Percentiles rank a stretch among this genome's conserved stretches.
These are phyloP conservation scores for Geranomyces michiganensis DNA, from an alignment of 192 early-diverging fungal species.

Conservation along the genomic window DNA sequence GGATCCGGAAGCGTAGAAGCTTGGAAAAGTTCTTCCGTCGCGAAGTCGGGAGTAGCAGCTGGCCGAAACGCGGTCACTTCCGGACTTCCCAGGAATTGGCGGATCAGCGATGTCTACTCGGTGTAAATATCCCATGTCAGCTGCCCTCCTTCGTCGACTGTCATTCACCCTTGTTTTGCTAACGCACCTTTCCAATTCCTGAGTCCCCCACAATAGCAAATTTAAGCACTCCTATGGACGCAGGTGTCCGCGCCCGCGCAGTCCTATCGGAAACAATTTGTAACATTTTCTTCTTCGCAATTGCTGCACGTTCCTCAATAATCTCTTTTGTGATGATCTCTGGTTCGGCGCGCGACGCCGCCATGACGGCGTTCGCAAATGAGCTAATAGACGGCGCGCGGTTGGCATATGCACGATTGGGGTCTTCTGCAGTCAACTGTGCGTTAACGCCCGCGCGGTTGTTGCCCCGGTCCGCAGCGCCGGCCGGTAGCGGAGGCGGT, in stretches of 20 bases:
- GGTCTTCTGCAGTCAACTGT: not conserved
- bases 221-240: conserved; percentile 44
- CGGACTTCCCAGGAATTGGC: conserved; percentile 25
- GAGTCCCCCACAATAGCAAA: conserved; percentile 47
- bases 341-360: not conserved
- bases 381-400: not conserved
- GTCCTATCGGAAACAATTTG: not conserved
- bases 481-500: not conserved
- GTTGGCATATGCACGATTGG: not conserved
- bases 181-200: conserved; percentile 53
- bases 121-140: too few species aligned
- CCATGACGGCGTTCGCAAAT: conserved; percentile 6
- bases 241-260: conserved; percentile 26
- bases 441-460: not conserved
- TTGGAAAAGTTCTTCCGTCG: conserved; percentile 10
- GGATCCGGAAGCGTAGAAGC: conserved; percentile 35
- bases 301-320: conserved; percentile 6
- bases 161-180: too few species aligned
- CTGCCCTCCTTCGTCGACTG: too few species aligned
- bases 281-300: conserved; percentile 11
- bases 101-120: conserved; percentile 41
- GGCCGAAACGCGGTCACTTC: conserved; percentile 29
- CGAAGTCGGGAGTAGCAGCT: not conserved
- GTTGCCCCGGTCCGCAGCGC: not conserved
- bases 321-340: not conserved